Percentiles rank a stretch among this genome's conserved stretches.
Conservation (phyloP, 108 stramenopile species). For the Nitzschia sp. region DNA sequence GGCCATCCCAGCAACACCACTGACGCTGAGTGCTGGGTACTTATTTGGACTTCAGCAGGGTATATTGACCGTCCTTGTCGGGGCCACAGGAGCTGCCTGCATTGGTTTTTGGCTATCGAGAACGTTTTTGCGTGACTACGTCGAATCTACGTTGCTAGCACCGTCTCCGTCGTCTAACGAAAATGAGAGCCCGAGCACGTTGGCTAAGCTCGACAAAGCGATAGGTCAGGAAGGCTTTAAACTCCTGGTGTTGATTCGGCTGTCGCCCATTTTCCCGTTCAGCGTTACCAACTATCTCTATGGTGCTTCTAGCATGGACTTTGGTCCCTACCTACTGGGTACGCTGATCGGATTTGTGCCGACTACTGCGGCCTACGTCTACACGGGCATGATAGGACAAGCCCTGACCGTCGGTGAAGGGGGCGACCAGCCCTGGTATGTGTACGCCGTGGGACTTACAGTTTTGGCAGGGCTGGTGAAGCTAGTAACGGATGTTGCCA, state of each 20-base stretch:
- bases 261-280: slow-evolving; percentile 86
- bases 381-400: slow-evolving; percentile 61
- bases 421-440: slow-evolving; percentile 59
- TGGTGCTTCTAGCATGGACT: slow-evolving; percentile 66
- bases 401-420: slow-evolving; percentile 43
- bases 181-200: slow-evolving; percentile 45
- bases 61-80: slow-evolving; percentile 59
- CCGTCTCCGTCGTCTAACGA: slow-evolving; percentile 10
- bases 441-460: slow-evolving; percentile 50
- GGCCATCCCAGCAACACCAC: slow-evolving; percentile 74
- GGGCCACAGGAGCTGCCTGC: slow-evolving; percentile 65
- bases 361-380: slow-evolving; percentile 73
- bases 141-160: slow-evolving; percentile 31
- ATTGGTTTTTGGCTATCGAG: slow-evolving; percentile 69
- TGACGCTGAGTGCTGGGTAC: slow-evolving; percentile 80
- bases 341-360: slow-evolving; percentile 67
- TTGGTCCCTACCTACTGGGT: slow-evolving; percentile 58
- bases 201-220: slow-evolving; percentile 67
- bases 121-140: slow-evolving; percentile 61
- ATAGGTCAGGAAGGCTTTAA: slow-evolving; percentile 81
- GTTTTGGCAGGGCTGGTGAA: slow-evolving; percentile 46
- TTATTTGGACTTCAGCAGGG: slow-evolving; percentile 74
- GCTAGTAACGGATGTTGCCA: slow-evolving; percentile 63
- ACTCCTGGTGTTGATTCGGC: slow-evolving; percentile 70
- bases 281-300: slow-evolving; percentile 85